Evolutionary conservation across 495 filamentous ascomycete genomes (phyloP), one percentile per base, ranked within the genome.

Genomic region (Schizothecium vesticola): DNA sequence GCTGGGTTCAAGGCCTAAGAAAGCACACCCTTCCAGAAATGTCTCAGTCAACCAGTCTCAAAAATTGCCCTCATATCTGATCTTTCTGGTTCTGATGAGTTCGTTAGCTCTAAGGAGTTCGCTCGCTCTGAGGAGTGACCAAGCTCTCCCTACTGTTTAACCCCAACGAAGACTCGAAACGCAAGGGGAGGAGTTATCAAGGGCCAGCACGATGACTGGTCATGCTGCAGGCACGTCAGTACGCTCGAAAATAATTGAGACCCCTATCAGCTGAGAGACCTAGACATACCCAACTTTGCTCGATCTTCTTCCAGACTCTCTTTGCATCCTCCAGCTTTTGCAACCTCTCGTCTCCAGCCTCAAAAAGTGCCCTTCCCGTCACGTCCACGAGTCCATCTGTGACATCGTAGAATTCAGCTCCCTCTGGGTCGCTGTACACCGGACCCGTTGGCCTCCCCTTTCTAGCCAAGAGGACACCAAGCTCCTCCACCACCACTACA

Each of bases 61-160:
- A 9, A 29, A 1, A 29, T 29, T 29, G 33, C 33, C 3, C 6
- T 4, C 28, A 29, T 0, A 10, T 29, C 9, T n/a, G n/a, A n/a
- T n/a, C n/a, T n/a, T n/a, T n/a, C 26, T 28, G 26, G 26, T 28
- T 6, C 26, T 6, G 26, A 28, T 28, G 26, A 28, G 3, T 28
- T n/a, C n/a, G n/a, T n/a, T n/a, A n/a, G n/a, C n/a, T n/a, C n/a
- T n/a, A n/a, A n/a, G n/a, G 8, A 19, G 0, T 5, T 43, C 33
- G 3, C 6, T n/a, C 5, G 16, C 0, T n/a, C 43, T 2, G 5
- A n/a, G 5, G 0, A n/a, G 6, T n/a, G 0, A 8, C 16, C 22
- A 12, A 13, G 4, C 10, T 25, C 56, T 16, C 56, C n/a, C 5
- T 24, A 12, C 22, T 12, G 2, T 0, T 7, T 25, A 9, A 13